Evolutionary conservation across 1,284 basidiomycete genomes (phyloP), one percentile per base, ranked within the genome.

Genomic region (Sanghuangporus weigelae): DNA sequence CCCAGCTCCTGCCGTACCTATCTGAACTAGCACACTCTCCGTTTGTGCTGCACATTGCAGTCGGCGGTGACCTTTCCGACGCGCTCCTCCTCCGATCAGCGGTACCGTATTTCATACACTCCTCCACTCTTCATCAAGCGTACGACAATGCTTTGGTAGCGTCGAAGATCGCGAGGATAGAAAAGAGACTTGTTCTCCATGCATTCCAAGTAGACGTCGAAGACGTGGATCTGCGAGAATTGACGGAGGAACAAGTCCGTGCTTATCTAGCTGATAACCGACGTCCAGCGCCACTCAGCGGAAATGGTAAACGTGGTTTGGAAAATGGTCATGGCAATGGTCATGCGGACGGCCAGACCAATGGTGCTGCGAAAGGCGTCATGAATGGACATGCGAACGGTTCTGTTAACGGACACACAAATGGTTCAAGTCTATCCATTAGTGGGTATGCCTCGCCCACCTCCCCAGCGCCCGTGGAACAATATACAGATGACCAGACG

Each of bases 61-160:
- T 84, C 50, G 65, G 73, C 38, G 78, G 79, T 57, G 83, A 85
- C 68, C 81, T 88, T 57, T 78, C 84, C 53, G 82, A 85, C 69
- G 79, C 81, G 42, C 76, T 87, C 50, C 76, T 82, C 11, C 79
- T 89, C 62, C 81, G 84, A 44, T 80, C 83, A 49, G 78, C 81
- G 51, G 82, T 85, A 38, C 81, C 84, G 51, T 85, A 83, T 67
- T 82, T 89, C 68, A 68, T 92, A 36, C 79, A 90, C 69, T 89
- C 87, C 2, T 77, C 81, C 49, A 83, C 81, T 4, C 73, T 81
- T 16, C 82, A 85, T 71, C 81, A 90, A 73, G 86, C 87, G 5
- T 86, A 90, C 70, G 89, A 91, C 72, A 84, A 90, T 70, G 84
- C 87, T 48, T 71, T 92, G 21, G 76, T 92, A 14, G 87, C 88